These are phyloP conservation scores for Rhodotorula toruloides DNA, from an alignment of 768 basidiomycete genomes.

Conservation along the genomic window DNA sequence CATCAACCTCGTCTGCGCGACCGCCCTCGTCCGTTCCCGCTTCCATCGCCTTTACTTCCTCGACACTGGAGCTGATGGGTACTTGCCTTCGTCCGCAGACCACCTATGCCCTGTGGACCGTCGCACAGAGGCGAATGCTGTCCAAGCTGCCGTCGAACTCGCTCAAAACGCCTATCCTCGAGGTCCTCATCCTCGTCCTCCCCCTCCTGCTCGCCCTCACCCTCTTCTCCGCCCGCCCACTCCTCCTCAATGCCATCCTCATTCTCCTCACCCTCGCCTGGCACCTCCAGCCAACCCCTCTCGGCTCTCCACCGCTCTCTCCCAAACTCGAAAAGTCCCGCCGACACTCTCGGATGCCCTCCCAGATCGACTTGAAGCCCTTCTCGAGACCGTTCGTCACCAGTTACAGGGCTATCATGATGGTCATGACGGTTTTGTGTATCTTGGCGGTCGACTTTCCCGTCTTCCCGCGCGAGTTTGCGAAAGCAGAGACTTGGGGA, in stretches of 20 bases:
- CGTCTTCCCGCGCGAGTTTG: slow-evolving; percentile 78
- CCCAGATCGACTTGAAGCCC: background rate
- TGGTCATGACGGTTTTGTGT: slow-evolving; percentile 80
- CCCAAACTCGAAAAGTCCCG: slow-evolving; percentile 1
- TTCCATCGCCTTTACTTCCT: background rate
- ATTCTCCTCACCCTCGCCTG: background rate
- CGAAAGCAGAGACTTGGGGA: slow-evolving; percentile 90
- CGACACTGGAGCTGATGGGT: background rate
- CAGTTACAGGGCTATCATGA: slow-evolving; percentile 87
- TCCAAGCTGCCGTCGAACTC: slow-evolving; percentile 43
- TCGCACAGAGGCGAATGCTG: slow-evolving; percentile 52
- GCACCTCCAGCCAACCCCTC: background rate
- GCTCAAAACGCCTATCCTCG: slow-evolving; percentile 47
- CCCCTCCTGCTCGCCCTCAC: slow-evolving; percentile 83
- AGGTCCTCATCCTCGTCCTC: slow-evolving; percentile 63
- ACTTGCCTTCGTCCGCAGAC: slow-evolving; percentile 50
- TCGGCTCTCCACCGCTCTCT: slow-evolving; percentile 1
- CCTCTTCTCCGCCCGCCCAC: slow-evolving; percentile 59
- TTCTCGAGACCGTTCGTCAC: slow-evolving; percentile 69
- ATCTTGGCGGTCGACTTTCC: slow-evolving; percentile 96
- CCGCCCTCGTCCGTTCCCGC: slow-evolving; percentile 56
- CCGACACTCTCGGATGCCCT: too few species aligned
- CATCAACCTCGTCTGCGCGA: slow-evolving; percentile 64
- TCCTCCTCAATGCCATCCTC: slow-evolving; percentile 54
- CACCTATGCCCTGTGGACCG: slow-evolving; percentile 66